A percentile compares a stretch with the other conserved stretches of the same genome.
Evolutionary conservation across 2,329 filamentous ascomycete genomes (phyloP).

Genomic region (Apiospora marii): DNA sequence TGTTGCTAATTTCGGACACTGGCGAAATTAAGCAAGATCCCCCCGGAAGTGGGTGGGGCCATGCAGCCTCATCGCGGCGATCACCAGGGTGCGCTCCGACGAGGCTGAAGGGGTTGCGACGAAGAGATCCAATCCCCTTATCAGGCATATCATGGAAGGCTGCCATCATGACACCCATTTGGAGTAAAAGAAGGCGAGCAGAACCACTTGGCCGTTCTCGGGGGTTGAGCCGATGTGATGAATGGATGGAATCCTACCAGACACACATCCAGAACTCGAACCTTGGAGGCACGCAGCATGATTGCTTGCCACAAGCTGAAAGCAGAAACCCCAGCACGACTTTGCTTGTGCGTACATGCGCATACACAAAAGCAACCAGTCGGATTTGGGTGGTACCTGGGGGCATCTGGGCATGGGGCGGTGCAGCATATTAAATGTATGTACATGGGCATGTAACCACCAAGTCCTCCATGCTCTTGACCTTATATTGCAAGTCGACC

Average conservation of each 20-base stretch:
- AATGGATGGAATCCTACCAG: not conserved
- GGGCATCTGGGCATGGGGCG: not conserved
- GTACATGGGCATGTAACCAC: not conserved
- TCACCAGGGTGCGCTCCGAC: slow-evolving; percentile 15
- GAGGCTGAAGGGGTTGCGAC: slow-evolving; percentile 21
- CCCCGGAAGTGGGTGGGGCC: slow-evolving; percentile 1
- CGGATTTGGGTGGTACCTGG: not conserved
- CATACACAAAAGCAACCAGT: slow-evolving; percentile 3
- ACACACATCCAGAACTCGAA: not conserved
- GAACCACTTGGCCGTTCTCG: not conserved
- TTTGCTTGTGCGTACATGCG: not conserved
- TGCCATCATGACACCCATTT: not conserved
- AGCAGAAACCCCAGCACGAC: not conserved
- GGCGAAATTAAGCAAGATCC: slow-evolving; percentile 20
- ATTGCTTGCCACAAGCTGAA: slow-evolving; percentile 17
- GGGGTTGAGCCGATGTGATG: not conserved
- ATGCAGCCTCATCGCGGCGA: slow-evolving; percentile 15
- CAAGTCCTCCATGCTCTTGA: not conserved
- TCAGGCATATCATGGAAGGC: not conserved
- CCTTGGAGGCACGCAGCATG: slow-evolving; percentile 6
- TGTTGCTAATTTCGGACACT: slow-evolving; percentile 21
- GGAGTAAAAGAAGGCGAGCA: not conserved
- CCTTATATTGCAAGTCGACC: slow-evolving; percentile 4
- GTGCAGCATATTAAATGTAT: not conserved
- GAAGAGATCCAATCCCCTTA: slow-evolving; percentile 15